Conservation (phyloP, 139 green algal genomes). For the Chlamydomonas sp. region DNA sequence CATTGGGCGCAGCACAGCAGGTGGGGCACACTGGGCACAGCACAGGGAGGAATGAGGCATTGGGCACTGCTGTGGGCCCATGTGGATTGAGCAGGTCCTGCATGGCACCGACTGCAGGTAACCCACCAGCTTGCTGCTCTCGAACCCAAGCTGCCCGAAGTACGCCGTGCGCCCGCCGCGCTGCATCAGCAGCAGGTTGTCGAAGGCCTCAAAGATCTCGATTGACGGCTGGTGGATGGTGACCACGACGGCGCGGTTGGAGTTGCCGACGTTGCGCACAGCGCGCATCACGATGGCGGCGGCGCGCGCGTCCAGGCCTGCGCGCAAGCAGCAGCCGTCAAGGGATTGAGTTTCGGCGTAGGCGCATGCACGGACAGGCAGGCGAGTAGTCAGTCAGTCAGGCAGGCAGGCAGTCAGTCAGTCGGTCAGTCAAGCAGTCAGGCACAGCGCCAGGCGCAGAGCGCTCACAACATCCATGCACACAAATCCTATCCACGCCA, state of each 20-base stretch:
- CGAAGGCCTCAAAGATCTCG: constrained; percentile 63
- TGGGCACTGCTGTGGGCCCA: too few relatives aligned
- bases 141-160: constrained; percentile 65
- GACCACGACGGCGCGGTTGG: constrained; percentile 72
- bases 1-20: too few relatives aligned
- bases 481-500: too few relatives aligned
- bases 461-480: not conserved
- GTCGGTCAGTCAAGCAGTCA: too few relatives aligned
- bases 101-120: constrained; percentile 41
- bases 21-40: too few relatives aligned
- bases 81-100: too few relatives aligned
- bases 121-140: constrained; percentile 47
- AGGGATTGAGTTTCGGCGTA: too few relatives aligned
- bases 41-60: too few relatives aligned
- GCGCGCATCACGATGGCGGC: constrained; percentile 79
- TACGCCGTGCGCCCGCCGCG: constrained; percentile 66
- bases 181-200: constrained; percentile 63
- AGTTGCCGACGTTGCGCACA: constrained; percentile 69
- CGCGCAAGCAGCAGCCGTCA: not conserved
- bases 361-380: too few relatives aligned
- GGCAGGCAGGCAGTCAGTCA: too few relatives aligned
- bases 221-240: constrained; percentile 86
- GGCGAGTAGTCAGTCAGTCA: too few relatives aligned
- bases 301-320: constrained; percentile 77
- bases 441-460: too few relatives aligned